Conservation (phyloP, 371 early-diverging fungal genomes). For the Zopfochytrium polystomum region DNA sequence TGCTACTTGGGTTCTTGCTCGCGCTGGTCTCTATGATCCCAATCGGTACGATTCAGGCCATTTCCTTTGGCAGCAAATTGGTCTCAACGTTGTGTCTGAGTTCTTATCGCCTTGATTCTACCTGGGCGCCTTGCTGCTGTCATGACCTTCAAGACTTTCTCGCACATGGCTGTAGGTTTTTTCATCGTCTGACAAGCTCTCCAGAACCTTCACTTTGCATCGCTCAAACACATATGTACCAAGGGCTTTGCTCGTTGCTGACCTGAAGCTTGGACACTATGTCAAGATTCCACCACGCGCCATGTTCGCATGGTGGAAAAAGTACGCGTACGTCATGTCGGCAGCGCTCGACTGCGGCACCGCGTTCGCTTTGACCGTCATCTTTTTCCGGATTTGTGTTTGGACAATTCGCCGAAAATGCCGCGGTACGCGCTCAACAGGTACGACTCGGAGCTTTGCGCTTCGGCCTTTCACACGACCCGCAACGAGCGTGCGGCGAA, state of each 20-base stretch:
- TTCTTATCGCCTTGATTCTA: slow-evolving; percentile 36
- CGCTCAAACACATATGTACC: slow-evolving; percentile 26
- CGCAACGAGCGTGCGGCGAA: no score
- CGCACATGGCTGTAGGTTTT: no score
- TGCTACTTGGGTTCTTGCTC: slow-evolving; percentile 18
- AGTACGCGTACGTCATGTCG: slow-evolving; percentile 8
- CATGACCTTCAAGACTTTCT: slow-evolving; percentile 42
- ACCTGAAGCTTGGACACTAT: slow-evolving; percentile 57
- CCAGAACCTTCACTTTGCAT: no score
- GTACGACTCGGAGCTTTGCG: no score
- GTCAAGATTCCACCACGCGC: slow-evolving; percentile 49
- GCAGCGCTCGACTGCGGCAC: slow-evolving; percentile 8
- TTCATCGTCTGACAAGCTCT: slow-evolving; percentile 24
- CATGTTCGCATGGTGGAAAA: slow-evolving; percentile 6
- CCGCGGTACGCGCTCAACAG: no score
- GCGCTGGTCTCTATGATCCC: slow-evolving; percentile 24
- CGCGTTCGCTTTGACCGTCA: not conserved
- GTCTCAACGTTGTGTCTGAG: slow-evolving; percentile 44
- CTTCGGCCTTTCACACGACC: no score
- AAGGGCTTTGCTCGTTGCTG: no score
- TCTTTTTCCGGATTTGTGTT: no score
- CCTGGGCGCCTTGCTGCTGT: slow-evolving; percentile 40
- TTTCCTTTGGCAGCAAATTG: slow-evolving; percentile 22
- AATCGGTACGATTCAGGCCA: no score
- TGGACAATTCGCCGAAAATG: no score